Evolutionary conservation across 2,329 filamentous ascomycete species (phyloP).

Genomic region (Penicillium corylophilum): DNA sequence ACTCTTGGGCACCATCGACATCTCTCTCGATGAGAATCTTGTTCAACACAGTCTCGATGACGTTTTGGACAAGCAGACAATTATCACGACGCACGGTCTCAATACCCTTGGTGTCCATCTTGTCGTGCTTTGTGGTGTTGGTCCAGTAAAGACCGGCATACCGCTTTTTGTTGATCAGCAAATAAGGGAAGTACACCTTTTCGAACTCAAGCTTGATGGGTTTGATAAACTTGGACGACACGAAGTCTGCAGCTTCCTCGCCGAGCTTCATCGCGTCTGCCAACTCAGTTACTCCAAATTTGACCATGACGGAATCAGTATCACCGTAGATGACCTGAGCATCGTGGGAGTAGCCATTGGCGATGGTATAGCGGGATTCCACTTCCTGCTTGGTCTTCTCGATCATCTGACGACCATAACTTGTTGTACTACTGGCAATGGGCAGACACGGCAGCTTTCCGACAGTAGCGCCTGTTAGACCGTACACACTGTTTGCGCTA

Average conservation of each 20-base stretch:
- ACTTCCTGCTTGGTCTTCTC: slow-evolving; percentile 97
- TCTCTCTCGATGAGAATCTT: slow-evolving; percentile 96
- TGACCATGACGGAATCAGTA: slow-evolving; percentile 99
- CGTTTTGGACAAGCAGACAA: slow-evolving; percentile 89
- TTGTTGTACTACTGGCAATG: slow-evolving; percentile 95
- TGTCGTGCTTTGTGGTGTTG: slow-evolving; percentile 89
- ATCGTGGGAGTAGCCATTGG: slow-evolving; percentile 91
- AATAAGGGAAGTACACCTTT: slow-evolving; percentile 97
- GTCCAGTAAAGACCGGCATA: slow-evolving; percentile 99
- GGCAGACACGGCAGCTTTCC: slow-evolving; percentile 93
- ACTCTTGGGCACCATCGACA: slow-evolving; percentile 88
- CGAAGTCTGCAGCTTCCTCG: slow-evolving; percentile 84
- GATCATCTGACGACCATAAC: slow-evolving; percentile 98
- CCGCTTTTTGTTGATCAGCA: slow-evolving; percentile 99
- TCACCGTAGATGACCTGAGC: slow-evolving; percentile 98
- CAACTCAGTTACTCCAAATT: slow-evolving; percentile 88
- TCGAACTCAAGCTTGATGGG: slow-evolving; percentile 99
- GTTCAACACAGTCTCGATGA: slow-evolving; percentile 92
- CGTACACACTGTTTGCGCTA: slow-evolving; percentile 97
- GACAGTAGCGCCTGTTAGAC: slow-evolving; percentile 90
- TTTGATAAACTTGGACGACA: slow-evolving; percentile 89
- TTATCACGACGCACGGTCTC: slow-evolving; percentile 98
- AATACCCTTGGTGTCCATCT: slow-evolving; percentile 99
- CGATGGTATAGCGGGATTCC: slow-evolving; percentile 82
- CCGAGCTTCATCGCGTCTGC: slow-evolving; percentile 90